Evolutionary conservation across 2,329 filamentous ascomycete species (phyloP).

Genomic region (Fusarium ramigenum): DNA sequence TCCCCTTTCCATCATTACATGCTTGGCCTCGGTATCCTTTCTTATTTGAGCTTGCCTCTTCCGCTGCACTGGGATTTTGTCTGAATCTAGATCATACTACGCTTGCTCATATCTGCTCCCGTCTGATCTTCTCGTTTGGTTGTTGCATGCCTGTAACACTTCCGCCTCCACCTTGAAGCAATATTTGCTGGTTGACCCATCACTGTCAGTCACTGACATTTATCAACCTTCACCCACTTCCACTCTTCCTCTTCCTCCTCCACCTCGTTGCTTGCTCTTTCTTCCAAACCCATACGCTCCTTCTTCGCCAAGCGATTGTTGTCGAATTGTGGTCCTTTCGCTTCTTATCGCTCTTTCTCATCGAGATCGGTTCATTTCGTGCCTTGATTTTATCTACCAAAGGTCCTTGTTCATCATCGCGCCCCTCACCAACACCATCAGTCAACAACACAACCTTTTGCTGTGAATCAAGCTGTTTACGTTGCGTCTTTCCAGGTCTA

Average conservation of each 20-base stretch:
- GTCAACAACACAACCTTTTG: constrained; percentile 4
- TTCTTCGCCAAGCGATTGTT: constrained; percentile 21
- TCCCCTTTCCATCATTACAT: constrained; percentile 17
- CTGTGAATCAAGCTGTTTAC: not conserved
- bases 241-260: not conserved
- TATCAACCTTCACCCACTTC: not conserved
- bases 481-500: not conserved
- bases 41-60: constrained; percentile 36
- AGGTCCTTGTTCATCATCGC: not conserved
- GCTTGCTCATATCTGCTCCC: constrained; percentile 18
- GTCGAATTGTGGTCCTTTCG: constrained; percentile 24
- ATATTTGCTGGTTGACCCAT: not conserved
- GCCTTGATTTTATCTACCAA: constrained; percentile 6
- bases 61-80: constrained; percentile 7
- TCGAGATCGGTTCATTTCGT: constrained; percentile 9
- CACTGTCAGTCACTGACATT: constrained; percentile 12
- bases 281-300: constrained; percentile 24
- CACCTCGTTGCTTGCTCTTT: constrained; percentile 9
- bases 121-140: not conserved
- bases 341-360: constrained; percentile 39
- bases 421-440: constrained; percentile 3
- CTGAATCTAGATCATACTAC: constrained; percentile 11
- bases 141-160: constrained; percentile 1
- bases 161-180: constrained; percentile 13
- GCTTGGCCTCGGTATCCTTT: constrained; percentile 24